phyloP scores from a whole-genome alignment of 306 rosid species.

The Prunus persica region Prunus_persica_NCBIv2 NC_034010.1:26163501-26164000 shows the following conservation, averaged over 20 bases:
- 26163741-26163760: slow-evolving; percentile 43
- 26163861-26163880: slow-evolving; percentile 52
- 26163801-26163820: slow-evolving; percentile 49
- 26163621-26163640: not conserved
- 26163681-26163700: slow-evolving; percentile 35
- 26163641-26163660: slow-evolving; percentile 4
- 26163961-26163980: slow-evolving; percentile 40
- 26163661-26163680: slow-evolving; percentile 61
- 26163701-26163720: slow-evolving; percentile 30
- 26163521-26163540: not conserved
- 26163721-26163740: slow-evolving; percentile 38
- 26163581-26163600: not conserved
- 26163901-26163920: slow-evolving; percentile 25
- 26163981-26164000: slow-evolving; percentile 50
- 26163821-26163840: slow-evolving; percentile 49
- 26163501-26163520: not conserved
- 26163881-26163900: slow-evolving; percentile 58
- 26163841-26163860: slow-evolving; percentile 56
- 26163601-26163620: not conserved
- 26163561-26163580: not conserved
- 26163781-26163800: slow-evolving; percentile 72
- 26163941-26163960: slow-evolving; percentile 31
- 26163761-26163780: slow-evolving; percentile 91
- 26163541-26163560: not conserved
- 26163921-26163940: slow-evolving; percentile 35